Evolutionary conservation across 108 stramenopile genomes (phyloP).

Genomic region (Skeletonema marinoi): DNA sequence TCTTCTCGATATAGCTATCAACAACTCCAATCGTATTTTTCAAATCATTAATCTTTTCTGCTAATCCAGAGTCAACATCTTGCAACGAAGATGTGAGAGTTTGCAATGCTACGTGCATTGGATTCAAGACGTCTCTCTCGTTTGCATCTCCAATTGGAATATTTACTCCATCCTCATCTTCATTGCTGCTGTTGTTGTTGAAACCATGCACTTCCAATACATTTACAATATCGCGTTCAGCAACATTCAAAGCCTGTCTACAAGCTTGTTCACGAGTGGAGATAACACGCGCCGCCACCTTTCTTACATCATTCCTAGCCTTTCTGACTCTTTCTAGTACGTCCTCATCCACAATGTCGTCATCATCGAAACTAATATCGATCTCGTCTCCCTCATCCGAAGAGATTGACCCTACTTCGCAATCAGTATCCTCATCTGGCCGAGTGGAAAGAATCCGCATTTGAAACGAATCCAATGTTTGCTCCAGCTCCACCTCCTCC

Average conservation of each 20-base stretch:
- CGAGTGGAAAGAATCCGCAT: constrained; percentile 12
- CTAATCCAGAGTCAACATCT: constrained; percentile 25
- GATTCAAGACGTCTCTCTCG: constrained; percentile 1
- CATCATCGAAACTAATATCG: constrained; percentile 32
- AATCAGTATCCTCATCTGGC: constrained; percentile 10
- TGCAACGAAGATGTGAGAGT: constrained; percentile 25
- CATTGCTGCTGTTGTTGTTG: neutral
- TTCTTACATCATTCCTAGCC: constrained; percentile 14
- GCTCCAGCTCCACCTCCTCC: constrained; percentile 9
- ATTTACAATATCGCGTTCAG: constrained; percentile 13
- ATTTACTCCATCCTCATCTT: neutral
- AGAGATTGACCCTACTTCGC: constrained; percentile 19
- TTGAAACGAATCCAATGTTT: constrained; percentile 19
- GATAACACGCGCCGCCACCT: constrained; percentile 33
- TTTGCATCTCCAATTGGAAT: neutral
- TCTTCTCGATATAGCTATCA: constrained; percentile 37
- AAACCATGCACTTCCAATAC: constrained; percentile 40
- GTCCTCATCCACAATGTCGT: constrained; percentile 41
- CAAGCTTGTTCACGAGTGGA: constrained; percentile 23
- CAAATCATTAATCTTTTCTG: constrained; percentile 25
- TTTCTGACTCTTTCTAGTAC: constrained; percentile 32
- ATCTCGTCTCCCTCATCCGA: constrained; percentile 18
- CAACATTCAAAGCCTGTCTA: constrained; percentile 19
- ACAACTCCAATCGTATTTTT: constrained; percentile 36
- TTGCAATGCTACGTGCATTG: constrained; percentile 26